These are phyloP conservation scores for Apiospora saccharicola DNA, from an alignment of 2,329 filamentous ascomycete species.

Conservation along the genomic window DNA sequence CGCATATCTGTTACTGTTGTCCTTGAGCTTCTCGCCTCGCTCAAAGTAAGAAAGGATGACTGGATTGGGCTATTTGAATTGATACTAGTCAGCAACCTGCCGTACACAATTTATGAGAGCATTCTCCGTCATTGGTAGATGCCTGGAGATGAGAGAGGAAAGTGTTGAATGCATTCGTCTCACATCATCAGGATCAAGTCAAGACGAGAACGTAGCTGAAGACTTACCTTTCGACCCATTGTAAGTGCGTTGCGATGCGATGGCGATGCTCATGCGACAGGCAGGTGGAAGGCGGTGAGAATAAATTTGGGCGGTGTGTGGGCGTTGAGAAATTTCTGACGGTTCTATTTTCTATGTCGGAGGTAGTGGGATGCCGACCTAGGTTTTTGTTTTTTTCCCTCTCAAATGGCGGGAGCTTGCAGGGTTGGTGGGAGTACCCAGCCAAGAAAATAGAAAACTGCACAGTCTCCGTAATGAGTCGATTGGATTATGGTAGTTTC, in stretches of 20 bases:
- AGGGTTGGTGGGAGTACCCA: not conserved
- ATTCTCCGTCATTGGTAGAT: not conserved
- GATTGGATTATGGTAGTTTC: not conserved
- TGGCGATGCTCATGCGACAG: constrained; percentile 16
- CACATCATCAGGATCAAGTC: not conserved
- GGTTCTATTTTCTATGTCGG: constrained; percentile 1
- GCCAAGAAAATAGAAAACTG: not conserved
- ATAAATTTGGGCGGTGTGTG: constrained; percentile 1
- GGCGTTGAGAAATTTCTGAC: constrained; percentile 1
- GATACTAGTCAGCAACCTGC: constrained; percentile 10
- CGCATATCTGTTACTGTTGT: constrained; percentile 90
- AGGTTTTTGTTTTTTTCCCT: not conserved
- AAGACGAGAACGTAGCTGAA: not conserved
- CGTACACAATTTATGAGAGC: not conserved
- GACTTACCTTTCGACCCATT: constrained; percentile 19
- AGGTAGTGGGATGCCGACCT: not conserved
- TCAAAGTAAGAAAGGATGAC: constrained; percentile 90
- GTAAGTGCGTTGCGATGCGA: constrained; percentile 12
- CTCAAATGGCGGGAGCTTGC: not conserved
- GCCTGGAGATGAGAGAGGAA: not conserved
- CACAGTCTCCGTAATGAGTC: not conserved
- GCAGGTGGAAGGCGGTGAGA: constrained; percentile 15
- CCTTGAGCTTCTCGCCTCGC: constrained; percentile 83
- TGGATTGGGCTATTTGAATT: constrained; percentile 24
- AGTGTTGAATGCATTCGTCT: not conserved